phyloP scores from a whole-genome alignment of 129 eudicot species.

The Tagetes erecta region DNA sequence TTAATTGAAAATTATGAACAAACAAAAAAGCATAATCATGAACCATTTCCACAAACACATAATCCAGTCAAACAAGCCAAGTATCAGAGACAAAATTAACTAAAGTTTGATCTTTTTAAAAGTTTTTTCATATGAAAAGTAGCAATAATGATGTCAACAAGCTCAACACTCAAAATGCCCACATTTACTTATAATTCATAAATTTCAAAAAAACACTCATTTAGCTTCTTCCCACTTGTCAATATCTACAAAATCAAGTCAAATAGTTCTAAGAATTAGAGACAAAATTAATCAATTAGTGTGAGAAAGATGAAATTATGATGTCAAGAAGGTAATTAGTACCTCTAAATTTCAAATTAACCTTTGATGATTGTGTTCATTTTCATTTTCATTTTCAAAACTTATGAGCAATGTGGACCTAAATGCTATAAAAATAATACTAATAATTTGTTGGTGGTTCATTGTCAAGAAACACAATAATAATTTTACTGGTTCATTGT shows the following conservation, averaged over 20 bases:
- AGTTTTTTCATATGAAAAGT: slow-evolving; percentile 24
- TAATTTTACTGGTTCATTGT: neutral
- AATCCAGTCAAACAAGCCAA: slow-evolving; percentile 37
- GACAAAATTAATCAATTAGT: slow-evolving; percentile 19
- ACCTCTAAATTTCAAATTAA: slow-evolving; percentile 42
- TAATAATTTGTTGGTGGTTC: neutral
- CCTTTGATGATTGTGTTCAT: slow-evolving; percentile 25
- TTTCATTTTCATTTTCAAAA: slow-evolving; percentile 29
- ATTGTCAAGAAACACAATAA: slow-evolving; percentile 17
- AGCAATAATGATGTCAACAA: slow-evolving; percentile 44
- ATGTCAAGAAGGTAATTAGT: slow-evolving; percentile 23
- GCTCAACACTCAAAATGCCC: slow-evolving; percentile 15
- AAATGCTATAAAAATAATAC: neutral
- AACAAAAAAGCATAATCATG: slow-evolving; percentile 46
- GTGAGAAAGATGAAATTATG: slow-evolving; percentile 27
- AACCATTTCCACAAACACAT: slow-evolving; percentile 26
- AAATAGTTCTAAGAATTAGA: slow-evolving; percentile 20
- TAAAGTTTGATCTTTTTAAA: slow-evolving; percentile 27
- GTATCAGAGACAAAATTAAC: slow-evolving; percentile 39
- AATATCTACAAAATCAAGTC: slow-evolving; percentile 22
- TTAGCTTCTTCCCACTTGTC: slow-evolving; percentile 31
- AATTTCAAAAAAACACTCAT: slow-evolving; percentile 52
- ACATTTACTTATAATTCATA: slow-evolving; percentile 27
- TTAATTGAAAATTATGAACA: neutral
- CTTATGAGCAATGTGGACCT: slow-evolving; percentile 16